Base-by-base conservation (phyloP, 257 asterid species). In the Ilex asprella region DNA sequence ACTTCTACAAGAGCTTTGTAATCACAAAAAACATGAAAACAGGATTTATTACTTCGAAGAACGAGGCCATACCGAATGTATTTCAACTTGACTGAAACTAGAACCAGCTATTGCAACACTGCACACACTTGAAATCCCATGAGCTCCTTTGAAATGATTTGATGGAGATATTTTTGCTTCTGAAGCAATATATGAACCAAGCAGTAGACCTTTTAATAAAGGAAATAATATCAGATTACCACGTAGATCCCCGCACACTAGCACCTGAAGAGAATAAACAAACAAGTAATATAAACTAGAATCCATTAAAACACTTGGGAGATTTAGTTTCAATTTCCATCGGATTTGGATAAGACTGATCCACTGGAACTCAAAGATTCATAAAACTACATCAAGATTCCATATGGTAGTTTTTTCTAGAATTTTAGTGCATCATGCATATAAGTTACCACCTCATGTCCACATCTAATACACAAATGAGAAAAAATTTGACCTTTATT, bases 51-150 rank as follows among this genome's bases (percentile, higher is more conserved):
- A 65, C 61, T 57, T 8, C 58, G 31, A 60, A 64, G 73, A 68
- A 47, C 55, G 30, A 68, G 60, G 71, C 70, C 89, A 64, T 92
- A 92, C 99, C 90, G 99, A 86, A 70, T 66, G 66, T 72, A 92
- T 79, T 57, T 79, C 89, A 62, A 88, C 83, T 80, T 84, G 86
- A 75, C 73, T 76, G 56, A 81, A 76, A 80, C 72, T 57, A 68
- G 67, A 73, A 31, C 89, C 58, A 59, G 69, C 73, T 59, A 89
- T 64, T 59, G 87, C 72, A 64, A 86, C 82, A 74, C 96, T 86
- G 82, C 87, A 83, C 61, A 92, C 93, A 62, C 85, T 85, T 67
- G 99, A 92, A 77, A 92, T 89, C 56, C 99, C 99, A 82, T 92
- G 99, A 77, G 91, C 96, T 68, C 93, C 97, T 81, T 85, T 92